Base-by-base conservation (phyloP, 257 asterid genomes). In the Solanum etuberosum region DNA sequence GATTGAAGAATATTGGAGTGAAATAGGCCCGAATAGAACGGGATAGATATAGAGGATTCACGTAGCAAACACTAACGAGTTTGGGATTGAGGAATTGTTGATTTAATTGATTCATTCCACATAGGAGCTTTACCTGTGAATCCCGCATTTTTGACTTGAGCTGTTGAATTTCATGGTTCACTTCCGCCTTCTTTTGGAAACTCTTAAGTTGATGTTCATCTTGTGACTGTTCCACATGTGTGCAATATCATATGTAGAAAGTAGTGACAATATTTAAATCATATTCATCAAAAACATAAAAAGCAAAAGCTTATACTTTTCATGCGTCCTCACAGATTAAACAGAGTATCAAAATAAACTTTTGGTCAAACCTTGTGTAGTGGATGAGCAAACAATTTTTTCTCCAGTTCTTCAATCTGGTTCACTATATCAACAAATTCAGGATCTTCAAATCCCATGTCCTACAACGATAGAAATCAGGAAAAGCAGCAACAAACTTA, bases 141-240 rank as follows among this genome's bases (percentile, higher is more conserved):
- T 96, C 99, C n/a, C 98, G 98, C 99, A 96, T 96, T 89, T 94
- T 96, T 37, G 96, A 85, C 93, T 94, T 95, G 32, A 97, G 93
- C 89, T 92, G 99, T 91, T 97, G 99, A 92, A 97, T 95, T 93
- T 97, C 98, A 92, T 95, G 95, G 91, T 91, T 95, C 90, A 97
- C 97, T 92, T 97, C 99, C 57, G 99, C 98, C 90, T 97, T 97
- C 89, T 96, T 93, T 91, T 94, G 95, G 89, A 96, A 97, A 93
- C 94, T 92, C 91, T 87, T 94, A 65, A 94, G 89, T 89, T 97
- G 99, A 86, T 91, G 91, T 88, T 94, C 98, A 86, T 96, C 98
- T 92, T 95, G 98, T 54, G 97, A 92, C 99, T 97, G 92, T 88
- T 89, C 34, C 85, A 78, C 81, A 68, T 61, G 40, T 57, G 88